phyloP scores from a whole-genome alignment of 2,329 filamentous ascomycete species.

The Sporothrix euskadiensis region DNA sequence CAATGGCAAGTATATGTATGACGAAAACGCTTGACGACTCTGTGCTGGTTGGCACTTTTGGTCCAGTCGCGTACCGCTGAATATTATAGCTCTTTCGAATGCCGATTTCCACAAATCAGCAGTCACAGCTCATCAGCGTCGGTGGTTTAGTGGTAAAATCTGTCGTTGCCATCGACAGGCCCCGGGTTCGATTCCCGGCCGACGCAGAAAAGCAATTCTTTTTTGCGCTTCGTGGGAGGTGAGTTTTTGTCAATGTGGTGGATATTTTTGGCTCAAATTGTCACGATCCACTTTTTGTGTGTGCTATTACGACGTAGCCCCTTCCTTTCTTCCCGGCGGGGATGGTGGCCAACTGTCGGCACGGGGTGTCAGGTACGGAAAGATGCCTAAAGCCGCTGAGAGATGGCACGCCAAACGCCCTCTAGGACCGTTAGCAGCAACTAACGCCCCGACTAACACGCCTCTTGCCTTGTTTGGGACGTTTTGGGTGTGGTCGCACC shows the following conservation, averaged over 20 bases:
- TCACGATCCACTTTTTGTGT: not conserved
- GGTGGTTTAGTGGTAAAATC: constrained; percentile 9
- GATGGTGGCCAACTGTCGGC: not conserved
- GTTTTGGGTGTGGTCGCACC: not conserved
- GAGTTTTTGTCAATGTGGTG: not conserved
- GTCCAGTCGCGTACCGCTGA: no score
- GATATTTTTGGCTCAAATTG: not conserved
- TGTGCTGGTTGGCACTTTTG: no score
- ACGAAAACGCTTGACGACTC: no score
- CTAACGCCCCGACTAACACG: not conserved
- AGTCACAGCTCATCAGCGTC: not conserved
- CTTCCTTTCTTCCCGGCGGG: not conserved
- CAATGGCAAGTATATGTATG: no score
- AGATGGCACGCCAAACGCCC: not conserved
- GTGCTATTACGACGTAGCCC: no score
- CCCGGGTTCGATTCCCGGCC: constrained; percentile 14
- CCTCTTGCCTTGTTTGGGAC: not conserved
- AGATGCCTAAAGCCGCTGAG: not conserved
- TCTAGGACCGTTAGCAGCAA: not conserved
- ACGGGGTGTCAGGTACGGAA: not conserved
- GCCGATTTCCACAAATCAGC: not conserved
- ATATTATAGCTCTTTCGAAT: no score
- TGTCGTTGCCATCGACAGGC: constrained; percentile 9
- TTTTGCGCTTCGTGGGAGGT: not conserved
- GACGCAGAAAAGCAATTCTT: not conserved